Base-by-base conservation (phyloP, 2,329 filamentous ascomycete genomes). In the Scorias spongiosa region DNA sequence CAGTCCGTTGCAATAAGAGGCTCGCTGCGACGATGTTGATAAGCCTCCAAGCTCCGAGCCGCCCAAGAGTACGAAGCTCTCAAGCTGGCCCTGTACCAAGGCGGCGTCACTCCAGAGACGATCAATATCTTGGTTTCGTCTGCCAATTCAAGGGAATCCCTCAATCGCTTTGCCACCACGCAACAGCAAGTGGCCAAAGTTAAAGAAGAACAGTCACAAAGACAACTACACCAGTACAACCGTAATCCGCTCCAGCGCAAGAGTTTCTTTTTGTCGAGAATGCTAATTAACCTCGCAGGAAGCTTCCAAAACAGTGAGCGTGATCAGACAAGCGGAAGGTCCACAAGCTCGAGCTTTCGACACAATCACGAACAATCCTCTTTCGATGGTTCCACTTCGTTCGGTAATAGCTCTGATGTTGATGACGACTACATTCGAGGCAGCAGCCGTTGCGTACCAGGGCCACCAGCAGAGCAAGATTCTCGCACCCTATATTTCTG, bases 401-500 rank as follows among this genome's bases (percentile, higher is more conserved):
- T 41, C 12, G 50, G 52, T n/a, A 41, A 41, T 17, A 49, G 43
- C 10, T 45, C 53, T 20, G 49, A 51, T 34, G 49, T 52, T 17
- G 46, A 49, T 39, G 48, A 51, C 20, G 53, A 50, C 42, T 17
- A 15, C 12, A 12, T n/a, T 5, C 46, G 48, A 14, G 47, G 50
- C 5, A 43, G 41, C 18, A 42, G 46, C 11, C 43, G 44, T 5
- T 40, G 29, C 14, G 44, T 41, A 18, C 32, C 40, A 14, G 38
- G 38, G 7, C 14, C 18, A 20, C 8, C 29, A 15, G n/a, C 10
- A 10, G n/a, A 8, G 15, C 26, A 40, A 29, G 17, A 14, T 29
- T 34, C 30, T 18, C 71, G 81, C 41, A 82, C 80, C 0, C 50
- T 93, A 17, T 63, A 75, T 17, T 65, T 89, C 41, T 64, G 63